Evolutionary conservation across 2,329 filamentous ascomycete species (phyloP), one percentile per base, ranked within the genome.

Genomic region (Cladosporium colombiae): DNA sequence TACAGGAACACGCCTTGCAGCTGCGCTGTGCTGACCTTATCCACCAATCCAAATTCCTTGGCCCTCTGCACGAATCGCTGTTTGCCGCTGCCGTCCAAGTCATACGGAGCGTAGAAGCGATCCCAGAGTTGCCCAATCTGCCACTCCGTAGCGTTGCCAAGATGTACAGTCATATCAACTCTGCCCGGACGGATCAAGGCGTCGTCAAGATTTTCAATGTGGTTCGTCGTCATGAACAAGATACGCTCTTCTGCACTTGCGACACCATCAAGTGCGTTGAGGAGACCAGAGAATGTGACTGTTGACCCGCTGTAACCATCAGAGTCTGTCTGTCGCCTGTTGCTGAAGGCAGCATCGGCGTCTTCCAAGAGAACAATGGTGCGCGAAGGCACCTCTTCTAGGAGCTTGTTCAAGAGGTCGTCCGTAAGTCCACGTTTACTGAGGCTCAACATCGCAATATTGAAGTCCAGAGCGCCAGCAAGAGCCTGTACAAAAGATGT

Each of bases 401-500:
- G 83, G 25, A 97, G 86, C 72, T 92, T 91, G 27, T 94, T 93
- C 64, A 97, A 81, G 70, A 93, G 88, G 75, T 97, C 92, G 72
- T 97, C 94, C 2, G 92, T 96, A 75, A 97, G 85, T 18, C 93
- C 93, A 64, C 92, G 86, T 80, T 97, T 92, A 78, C 91, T 95
- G 33, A 97, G 85, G 72, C 97, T 97, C 70, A 97, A 84, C 80
- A 97, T 93, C 62, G 93, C 93, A 71, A 97, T 95, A 72, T 91
- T 91, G 77, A 94, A 97, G 76, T 97, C 92, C 65, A 97, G 80
- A 74, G 95, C 89, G n/a, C 93, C 94, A 0, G 95, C 95, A 50
- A 99, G 81, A 0, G 95, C 93, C 78, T 97, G 93, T 68, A 99
- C 97, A 72, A 99, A 98, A 0, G 92, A 96, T 67, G 91, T 97